Percentiles rank a stretch among this genome's conserved stretches.
phyloP scores from a whole-genome alignment of 306 rosid genomes.

The Benincasa hispida region DNA sequence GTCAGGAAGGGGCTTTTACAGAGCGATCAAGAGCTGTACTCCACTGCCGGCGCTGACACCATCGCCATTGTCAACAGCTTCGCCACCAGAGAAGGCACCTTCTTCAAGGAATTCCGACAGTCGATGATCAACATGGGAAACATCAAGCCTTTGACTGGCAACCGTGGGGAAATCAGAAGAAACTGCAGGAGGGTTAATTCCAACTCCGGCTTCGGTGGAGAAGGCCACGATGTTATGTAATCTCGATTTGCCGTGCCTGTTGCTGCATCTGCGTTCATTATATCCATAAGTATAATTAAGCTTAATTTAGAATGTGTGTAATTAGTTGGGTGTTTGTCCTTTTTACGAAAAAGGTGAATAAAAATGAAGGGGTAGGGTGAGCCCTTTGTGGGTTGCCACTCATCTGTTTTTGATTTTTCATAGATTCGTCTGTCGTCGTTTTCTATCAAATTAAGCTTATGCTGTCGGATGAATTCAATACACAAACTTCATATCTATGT shows the following conservation, averaged over 20 bases:
- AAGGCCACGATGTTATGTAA: constrained; percentile 2
- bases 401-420: neutral
- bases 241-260: neutral
- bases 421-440: no score
- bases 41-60: constrained; percentile 15
- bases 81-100: neutral
- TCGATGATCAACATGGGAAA: constrained; percentile 77
- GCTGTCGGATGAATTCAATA: neutral
- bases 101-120: constrained; percentile 29
- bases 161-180: constrained; percentile 22
- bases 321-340: neutral
- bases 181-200: constrained; percentile 22
- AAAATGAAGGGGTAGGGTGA: neutral
- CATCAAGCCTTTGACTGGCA: constrained; percentile 47
- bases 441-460: neutral
- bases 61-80: constrained; percentile 6
- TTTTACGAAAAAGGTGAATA: neutral
- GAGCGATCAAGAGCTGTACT: constrained; percentile 9
- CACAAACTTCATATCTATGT: no score
- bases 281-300: no score
- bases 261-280: no score
- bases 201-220: neutral
- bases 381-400: neutral
- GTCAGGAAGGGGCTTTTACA: neutral
- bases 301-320: no score